Conservation (phyloP, 805 yeast species). For the Metschnikowia lunata region DNA sequence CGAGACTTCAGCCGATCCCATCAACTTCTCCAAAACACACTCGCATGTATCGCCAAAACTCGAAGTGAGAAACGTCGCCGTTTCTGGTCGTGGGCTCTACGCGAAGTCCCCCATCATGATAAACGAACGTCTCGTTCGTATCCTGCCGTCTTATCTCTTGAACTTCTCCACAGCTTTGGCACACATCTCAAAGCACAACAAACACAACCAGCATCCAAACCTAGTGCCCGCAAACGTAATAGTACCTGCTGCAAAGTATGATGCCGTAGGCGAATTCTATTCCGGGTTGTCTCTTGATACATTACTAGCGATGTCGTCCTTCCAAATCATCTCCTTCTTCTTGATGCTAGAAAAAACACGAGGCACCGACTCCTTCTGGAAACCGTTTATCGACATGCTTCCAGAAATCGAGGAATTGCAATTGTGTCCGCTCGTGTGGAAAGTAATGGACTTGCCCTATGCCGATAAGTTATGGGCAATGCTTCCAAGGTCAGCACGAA, state of each 20-base stretch:
- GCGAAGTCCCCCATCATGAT: constrained; percentile 34
- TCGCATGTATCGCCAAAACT: constrained; percentile 36
- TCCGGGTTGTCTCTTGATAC: constrained; percentile 24
- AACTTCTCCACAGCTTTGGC: constrained; percentile 50
- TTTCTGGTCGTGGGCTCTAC: constrained; percentile 62
- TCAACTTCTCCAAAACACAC: not conserved
- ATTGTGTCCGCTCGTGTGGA: constrained; percentile 64
- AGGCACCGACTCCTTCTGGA: constrained; percentile 51
- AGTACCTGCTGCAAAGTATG: constrained; percentile 24
- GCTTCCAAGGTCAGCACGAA: constrained; percentile 43
- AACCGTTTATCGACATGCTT: constrained; percentile 59
- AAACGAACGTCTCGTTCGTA: constrained; percentile 46
- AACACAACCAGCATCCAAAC: constrained; percentile 24
- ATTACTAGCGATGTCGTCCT: constrained; percentile 47
- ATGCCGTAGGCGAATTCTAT: constrained; percentile 30
- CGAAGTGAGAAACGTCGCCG: constrained; percentile 35
- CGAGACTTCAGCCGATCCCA: not conserved
- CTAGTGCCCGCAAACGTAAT: constrained; percentile 18
- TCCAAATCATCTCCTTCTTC: constrained; percentile 55
- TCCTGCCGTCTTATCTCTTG: constrained; percentile 55
- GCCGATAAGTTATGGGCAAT: constrained; percentile 25
- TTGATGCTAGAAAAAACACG: constrained; percentile 43
- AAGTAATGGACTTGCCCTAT: constrained; percentile 24
- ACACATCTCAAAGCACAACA: constrained; percentile 42
- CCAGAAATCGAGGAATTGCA: constrained; percentile 54